phyloP scores from a whole-genome alignment of 1,139 yeast genomes.

The Taphrina flavorubra region DNA sequence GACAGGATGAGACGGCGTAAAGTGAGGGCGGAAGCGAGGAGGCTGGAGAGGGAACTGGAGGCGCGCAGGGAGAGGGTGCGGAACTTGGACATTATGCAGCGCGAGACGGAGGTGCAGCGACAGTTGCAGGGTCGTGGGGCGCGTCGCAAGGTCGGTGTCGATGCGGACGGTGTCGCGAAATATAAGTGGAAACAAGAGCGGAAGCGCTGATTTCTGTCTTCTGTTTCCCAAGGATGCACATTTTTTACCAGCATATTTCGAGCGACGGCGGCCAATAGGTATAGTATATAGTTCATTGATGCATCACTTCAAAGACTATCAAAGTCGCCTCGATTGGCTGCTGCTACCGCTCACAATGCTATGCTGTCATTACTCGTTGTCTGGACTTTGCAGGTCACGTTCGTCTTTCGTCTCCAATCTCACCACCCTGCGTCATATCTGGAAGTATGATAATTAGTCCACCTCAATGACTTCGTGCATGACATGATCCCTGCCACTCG shows the following conservation, averaged over 20 bases:
- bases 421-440: no score
- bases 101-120: conserved; percentile 41
- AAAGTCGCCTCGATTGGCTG: no score
- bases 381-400: not conserved
- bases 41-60: conserved; percentile 34
- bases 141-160: conserved; percentile 41
- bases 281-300: not conserved
- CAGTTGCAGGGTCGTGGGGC: conserved; percentile 43
- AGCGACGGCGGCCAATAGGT: not conserved
- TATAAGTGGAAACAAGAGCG: conserved; percentile 45
- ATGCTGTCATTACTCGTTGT: conserved; percentile 1
- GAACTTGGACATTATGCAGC: conserved; percentile 28
- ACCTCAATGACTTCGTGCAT: conserved; percentile 34
- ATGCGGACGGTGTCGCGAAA: conserved; percentile 41
- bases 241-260: not conserved
- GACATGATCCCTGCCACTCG: not conserved
- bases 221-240: not conserved
- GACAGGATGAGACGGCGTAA: conserved; percentile 5
- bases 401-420: not conserved
- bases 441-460: no score
- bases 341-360: not conserved
- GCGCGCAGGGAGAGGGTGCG: conserved; percentile 31
- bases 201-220: conserved; percentile 18
- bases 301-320: not conserved
- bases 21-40: conserved; percentile 16